These are phyloP conservation scores for Coniochaeta sp. DNA, from an alignment of 2,329 filamentous ascomycete genomes.

Conservation along the genomic window DNA sequence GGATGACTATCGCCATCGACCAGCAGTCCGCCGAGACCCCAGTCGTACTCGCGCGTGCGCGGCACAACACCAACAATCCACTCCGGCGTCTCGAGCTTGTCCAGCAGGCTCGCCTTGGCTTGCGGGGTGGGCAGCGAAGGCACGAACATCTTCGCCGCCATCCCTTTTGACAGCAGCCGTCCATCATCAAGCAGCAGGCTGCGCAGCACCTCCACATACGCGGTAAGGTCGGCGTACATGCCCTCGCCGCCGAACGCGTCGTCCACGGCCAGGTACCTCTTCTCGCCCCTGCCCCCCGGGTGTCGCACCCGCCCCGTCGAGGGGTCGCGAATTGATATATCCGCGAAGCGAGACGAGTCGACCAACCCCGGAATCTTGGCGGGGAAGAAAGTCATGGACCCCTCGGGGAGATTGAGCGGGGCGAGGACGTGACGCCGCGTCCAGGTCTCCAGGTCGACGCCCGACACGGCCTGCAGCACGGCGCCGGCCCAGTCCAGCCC, in stretches of 20 bases:
- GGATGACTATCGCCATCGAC: conserved; percentile 6
- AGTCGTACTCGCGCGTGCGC: conserved; percentile 13
- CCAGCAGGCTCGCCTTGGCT: conserved; percentile 6
- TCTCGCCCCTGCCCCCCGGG: background rate
- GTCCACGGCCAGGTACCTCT: background rate
- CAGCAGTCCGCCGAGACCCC: conserved; percentile 15
- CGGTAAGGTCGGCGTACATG: conserved; percentile 9
- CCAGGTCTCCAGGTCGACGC: conserved; percentile 14
- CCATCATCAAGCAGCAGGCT: conserved; percentile 17
- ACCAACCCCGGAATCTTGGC: too few relatives aligned
- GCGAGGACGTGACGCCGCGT: conserved; percentile 13
- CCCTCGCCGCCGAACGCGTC: conserved; percentile 19
- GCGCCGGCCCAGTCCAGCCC: conserved; percentile 21
- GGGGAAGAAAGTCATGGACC: background rate
- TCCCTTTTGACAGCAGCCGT: conserved; percentile 6
- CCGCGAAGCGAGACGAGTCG: too few relatives aligned
- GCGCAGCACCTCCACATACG: conserved; percentile 15
- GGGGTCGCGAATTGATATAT: too few relatives aligned
- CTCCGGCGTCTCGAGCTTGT: conserved; percentile 7
- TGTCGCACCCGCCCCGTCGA: too few relatives aligned
- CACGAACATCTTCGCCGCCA: too few relatives aligned
- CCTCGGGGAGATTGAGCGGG: conserved; percentile 4
- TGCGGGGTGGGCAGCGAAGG: too few relatives aligned
- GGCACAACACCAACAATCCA: conserved; percentile 17
- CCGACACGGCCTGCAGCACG: conserved; percentile 16